Evolutionary conservation across 1,284 basidiomycete species (phyloP).

Genomic region (Rhodotorula mucilaginosa): DNA sequence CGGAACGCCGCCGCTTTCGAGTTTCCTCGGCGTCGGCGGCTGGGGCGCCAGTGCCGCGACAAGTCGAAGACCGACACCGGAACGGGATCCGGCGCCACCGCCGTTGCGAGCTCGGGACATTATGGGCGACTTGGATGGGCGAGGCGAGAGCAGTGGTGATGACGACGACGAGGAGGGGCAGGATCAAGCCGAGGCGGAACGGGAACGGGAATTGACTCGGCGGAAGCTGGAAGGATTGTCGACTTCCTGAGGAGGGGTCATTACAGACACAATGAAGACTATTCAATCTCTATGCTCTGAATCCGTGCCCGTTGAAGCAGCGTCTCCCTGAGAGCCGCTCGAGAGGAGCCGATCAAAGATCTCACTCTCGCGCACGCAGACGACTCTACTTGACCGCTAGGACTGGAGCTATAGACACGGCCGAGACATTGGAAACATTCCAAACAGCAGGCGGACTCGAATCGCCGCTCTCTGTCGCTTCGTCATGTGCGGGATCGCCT

Average conservation of each 20-base stretch:
- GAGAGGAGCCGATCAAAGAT: no score
- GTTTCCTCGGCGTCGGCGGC: neutral
- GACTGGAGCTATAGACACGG: no score
- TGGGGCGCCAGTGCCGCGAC: constrained; percentile 1
- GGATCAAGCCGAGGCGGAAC: neutral
- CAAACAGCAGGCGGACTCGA: no score
- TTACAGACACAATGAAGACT: neutral
- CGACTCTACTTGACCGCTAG: no score
- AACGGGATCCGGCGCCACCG: neutral
- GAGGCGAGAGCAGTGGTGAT: neutral
- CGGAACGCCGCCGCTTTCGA: neutral
- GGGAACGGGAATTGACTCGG: constrained; percentile 5
- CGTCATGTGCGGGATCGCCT: constrained; percentile 32
- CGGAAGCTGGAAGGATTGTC: neutral
- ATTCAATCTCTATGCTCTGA: no score
- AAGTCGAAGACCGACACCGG: neutral
- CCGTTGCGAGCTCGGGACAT: neutral
- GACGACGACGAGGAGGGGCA: neutral
- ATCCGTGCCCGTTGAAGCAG: no score
- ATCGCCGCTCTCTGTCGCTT: no score
- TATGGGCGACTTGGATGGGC: neutral
- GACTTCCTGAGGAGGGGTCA: neutral
- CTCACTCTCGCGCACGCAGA: no score
- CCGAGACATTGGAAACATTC: no score
- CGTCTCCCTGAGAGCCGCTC: no score